Percentiles rank a stretch among this genome's conserved stretches.
These are phyloP conservation scores for Trametes sp. DNA, from an alignment of 1,284 basidiomycete species.

Conservation along the genomic window DNA sequence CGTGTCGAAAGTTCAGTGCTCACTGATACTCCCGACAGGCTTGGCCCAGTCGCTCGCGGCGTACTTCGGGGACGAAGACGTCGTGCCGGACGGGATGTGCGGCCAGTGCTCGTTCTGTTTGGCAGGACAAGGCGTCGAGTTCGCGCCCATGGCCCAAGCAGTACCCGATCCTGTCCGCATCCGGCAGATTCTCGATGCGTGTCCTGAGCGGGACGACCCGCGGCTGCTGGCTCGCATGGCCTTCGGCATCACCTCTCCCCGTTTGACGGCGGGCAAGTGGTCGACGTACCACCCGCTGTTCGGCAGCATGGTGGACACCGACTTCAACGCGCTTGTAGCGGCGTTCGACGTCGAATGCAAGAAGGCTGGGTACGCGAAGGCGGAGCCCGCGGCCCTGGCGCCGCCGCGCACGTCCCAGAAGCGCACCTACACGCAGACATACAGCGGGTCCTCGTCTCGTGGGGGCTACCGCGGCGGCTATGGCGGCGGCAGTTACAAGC, in stretches of 20 bases:
- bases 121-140: conserved; percentile 48
- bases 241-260: conserved; percentile 56
- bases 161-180: conserved; percentile 45
- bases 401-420: conserved; percentile 35
- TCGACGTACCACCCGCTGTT: conserved; percentile 50
- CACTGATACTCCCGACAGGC: conserved; percentile 40
- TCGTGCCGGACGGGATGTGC: conserved; percentile 52
- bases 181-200: conserved; percentile 50
- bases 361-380: conserved; percentile 44
- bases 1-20: not conserved
- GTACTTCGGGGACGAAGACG: conserved; percentile 56
- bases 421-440: conserved; percentile 35
- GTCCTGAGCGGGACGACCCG: conserved; percentile 57
- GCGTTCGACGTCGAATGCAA: conserved; percentile 51
- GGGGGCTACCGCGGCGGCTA: conserved; percentile 23
- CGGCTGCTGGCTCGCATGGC: conserved; percentile 58
- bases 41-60: conserved; percentile 51
- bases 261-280: conserved; percentile 51
- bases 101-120: conserved; percentile 54
- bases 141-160: conserved; percentile 40
- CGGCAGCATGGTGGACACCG: conserved; percentile 50
- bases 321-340: conserved; percentile 47
- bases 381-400: conserved; percentile 16
- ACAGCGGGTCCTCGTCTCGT: conserved; percentile 16
- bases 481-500: conserved; percentile 22